A percentile compares a stretch with the other conserved stretches of the same genome.
phyloP scores from a whole-genome alignment of 257 asterid species.

The Catharanthus roseus region DNA sequence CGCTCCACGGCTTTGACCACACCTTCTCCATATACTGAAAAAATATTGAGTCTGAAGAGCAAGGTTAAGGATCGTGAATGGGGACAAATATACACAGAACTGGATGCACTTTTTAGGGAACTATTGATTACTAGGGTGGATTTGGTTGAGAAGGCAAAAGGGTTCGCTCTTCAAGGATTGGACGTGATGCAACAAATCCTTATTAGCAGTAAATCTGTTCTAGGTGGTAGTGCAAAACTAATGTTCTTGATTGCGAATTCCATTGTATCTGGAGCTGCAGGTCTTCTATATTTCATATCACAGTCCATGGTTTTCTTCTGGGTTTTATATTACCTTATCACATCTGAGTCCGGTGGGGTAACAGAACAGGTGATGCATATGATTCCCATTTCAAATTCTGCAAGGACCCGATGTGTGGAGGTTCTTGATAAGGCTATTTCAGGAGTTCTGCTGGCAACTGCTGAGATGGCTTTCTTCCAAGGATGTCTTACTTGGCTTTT shows the following conservation, averaged over 20 bases:
- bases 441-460: slow-evolving; percentile 80
- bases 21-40: slow-evolving; percentile 72
- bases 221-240: slow-evolving; percentile 75
- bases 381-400: slow-evolving; percentile 77
- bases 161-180: slow-evolving; percentile 74
- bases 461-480: slow-evolving; percentile 79
- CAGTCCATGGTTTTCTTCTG: slow-evolving; percentile 85
- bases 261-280: slow-evolving; percentile 91
- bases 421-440: slow-evolving; percentile 82
- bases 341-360: slow-evolving; percentile 96
- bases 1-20: slow-evolving; percentile 45
- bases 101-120: slow-evolving; percentile 63
- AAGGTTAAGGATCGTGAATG: slow-evolving; percentile 65
- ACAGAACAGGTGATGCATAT: slow-evolving; percentile 81
- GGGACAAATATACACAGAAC: slow-evolving; percentile 67
- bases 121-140: slow-evolving; percentile 64
- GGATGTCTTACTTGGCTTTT: slow-evolving; percentile 97
- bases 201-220: slow-evolving; percentile 57
- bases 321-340: slow-evolving; percentile 82
- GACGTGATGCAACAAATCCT: slow-evolving; percentile 71
- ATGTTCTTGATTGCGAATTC: slow-evolving; percentile 57
- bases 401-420: slow-evolving; percentile 71
- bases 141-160: slow-evolving; percentile 84
- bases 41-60: slow-evolving; percentile 53
- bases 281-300: slow-evolving; percentile 63